Base-by-base conservation (phyloP, 768 basidiomycete species). In the Pseudohyphozyma bogoriensis region DNA sequence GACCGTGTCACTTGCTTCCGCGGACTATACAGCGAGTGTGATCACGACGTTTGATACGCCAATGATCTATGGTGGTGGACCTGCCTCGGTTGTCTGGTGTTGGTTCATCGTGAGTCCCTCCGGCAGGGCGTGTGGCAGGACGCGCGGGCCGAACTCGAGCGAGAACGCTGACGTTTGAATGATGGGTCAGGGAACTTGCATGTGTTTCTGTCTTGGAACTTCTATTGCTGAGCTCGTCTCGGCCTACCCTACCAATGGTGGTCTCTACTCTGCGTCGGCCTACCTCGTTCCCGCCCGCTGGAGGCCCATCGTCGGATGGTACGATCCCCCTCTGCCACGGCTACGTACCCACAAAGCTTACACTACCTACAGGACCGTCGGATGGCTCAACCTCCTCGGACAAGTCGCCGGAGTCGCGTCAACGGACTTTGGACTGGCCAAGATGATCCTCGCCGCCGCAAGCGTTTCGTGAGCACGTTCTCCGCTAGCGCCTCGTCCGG, bases 361-460 rank as follows among this genome's bases (percentile, higher is more conserved):
- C 9, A 7, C 18, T 44, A 4, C 2, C 26, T 20, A 12, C 11
- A 73, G 73, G 70, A 58, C 71, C 15, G 70, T 73, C 31, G 74
- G 74, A 47, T 76, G 75, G 72, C 78, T 89, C 46, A 89, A 89
- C 70, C 82, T 87, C 44, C 24, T 64, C 81, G 83, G 86, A 37
- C 87, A 89, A 74, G 81, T 88, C 58, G 87, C 88, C 16, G 89
- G 89, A 32, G 77, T 89, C 51, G 85, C 88, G 10, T 89, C 86
- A 3, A 89, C 87, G 0, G 87, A 89, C 72, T 89, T 87, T 69
- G 87, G 87, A 31, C 55, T 70, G 26, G 55, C 59, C 1, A 64
- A 64, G 40, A 71, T 74, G 71, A 74, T 72, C 62, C 70, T 84
- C 77, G 83, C 83, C n/a, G 87, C 87, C 5, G 84, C 84, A 36